These are phyloP conservation scores for Prosopis cineraria DNA, from an alignment of 306 rosid genomes.

Conservation along the genomic window DNA sequence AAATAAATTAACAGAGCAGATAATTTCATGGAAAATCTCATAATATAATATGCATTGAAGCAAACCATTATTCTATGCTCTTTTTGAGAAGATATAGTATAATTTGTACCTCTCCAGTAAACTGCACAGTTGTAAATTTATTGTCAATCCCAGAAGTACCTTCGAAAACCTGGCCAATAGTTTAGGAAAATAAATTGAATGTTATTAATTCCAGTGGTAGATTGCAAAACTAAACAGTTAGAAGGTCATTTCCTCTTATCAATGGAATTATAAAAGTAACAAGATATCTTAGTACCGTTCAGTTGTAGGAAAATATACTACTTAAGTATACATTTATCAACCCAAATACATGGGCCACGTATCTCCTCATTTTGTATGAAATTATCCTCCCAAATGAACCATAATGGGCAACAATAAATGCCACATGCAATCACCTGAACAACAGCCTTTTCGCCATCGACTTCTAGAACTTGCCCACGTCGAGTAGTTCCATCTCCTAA, in stretches of 20 bases:
- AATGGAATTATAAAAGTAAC: not conserved
- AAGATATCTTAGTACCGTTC: not conserved
- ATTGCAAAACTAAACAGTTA: slow-evolving; percentile 22
- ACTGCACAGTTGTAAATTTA: slow-evolving; percentile 94
- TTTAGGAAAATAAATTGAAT: not conserved
- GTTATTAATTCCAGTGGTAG: not conserved
- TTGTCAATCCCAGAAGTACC: slow-evolving; percentile 99
- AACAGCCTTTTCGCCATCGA: slow-evolving; percentile 97
- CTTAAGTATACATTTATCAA: not conserved
- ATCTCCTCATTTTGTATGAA: slow-evolving; percentile 14
- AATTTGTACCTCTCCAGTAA: slow-evolving; percentile 89
- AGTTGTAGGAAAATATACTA: slow-evolving; percentile 2
- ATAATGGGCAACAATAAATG: slow-evolving; percentile 3
- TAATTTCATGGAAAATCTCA: not conserved
- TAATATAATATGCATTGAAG: slow-evolving; percentile 1
- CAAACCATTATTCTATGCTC: not conserved
- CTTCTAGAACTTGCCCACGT: slow-evolving; percentile 98
- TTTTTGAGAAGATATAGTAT: not conserved
- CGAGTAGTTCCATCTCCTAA: slow-evolving; percentile 87
- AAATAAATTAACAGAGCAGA: slow-evolving; percentile 18
- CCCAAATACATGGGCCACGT: not conserved
- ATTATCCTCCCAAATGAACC: slow-evolving; percentile 18
- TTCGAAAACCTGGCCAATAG: slow-evolving; percentile 76
- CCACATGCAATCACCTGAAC: slow-evolving; percentile 66
- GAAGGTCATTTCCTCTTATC: not conserved